Conservation (phyloP, 495 filamentous ascomycete genomes). For the Penicillium verhagenii region DNA sequence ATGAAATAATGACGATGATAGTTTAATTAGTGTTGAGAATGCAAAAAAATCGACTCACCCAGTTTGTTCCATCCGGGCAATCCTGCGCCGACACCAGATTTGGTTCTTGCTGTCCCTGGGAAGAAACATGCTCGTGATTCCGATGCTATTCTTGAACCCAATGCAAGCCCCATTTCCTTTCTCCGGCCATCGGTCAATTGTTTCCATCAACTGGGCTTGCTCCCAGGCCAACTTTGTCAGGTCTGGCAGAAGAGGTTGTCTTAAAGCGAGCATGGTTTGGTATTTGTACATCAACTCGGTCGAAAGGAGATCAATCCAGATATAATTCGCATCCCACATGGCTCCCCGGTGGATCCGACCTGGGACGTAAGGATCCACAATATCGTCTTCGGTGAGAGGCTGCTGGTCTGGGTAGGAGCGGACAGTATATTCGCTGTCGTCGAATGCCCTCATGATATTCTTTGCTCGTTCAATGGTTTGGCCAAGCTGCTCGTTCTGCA, state of each 20-base stretch:
- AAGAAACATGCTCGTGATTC: slow-evolving; percentile 74
- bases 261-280: slow-evolving; percentile 57
- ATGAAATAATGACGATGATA: too few species aligned
- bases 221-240: slow-evolving; percentile 61
- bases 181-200: slow-evolving; percentile 69
- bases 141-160: slow-evolving; percentile 72
- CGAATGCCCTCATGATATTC: slow-evolving; percentile 56
- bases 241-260: slow-evolving; percentile 50
- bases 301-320: slow-evolving; percentile 74
- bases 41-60: slow-evolving; percentile 62
- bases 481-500: slow-evolving; percentile 57
- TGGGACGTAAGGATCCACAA: slow-evolving; percentile 69
- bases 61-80: slow-evolving; percentile 72
- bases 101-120: slow-evolving; percentile 68
- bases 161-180: slow-evolving; percentile 68
- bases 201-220: slow-evolving; percentile 74
- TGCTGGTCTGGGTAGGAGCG: slow-evolving; percentile 53
- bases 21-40: too few species aligned
- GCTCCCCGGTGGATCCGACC: slow-evolving; percentile 64
- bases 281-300: slow-evolving; percentile 78
- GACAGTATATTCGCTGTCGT: slow-evolving; percentile 57
- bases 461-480: slow-evolving; percentile 56
- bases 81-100: slow-evolving; percentile 81
- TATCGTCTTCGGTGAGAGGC: slow-evolving; percentile 57
- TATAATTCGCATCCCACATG: slow-evolving; percentile 70